These are phyloP conservation scores for Penicillium sp. DNA, from an alignment of 2,329 filamentous ascomycete genomes.

Conservation along the genomic window DNA sequence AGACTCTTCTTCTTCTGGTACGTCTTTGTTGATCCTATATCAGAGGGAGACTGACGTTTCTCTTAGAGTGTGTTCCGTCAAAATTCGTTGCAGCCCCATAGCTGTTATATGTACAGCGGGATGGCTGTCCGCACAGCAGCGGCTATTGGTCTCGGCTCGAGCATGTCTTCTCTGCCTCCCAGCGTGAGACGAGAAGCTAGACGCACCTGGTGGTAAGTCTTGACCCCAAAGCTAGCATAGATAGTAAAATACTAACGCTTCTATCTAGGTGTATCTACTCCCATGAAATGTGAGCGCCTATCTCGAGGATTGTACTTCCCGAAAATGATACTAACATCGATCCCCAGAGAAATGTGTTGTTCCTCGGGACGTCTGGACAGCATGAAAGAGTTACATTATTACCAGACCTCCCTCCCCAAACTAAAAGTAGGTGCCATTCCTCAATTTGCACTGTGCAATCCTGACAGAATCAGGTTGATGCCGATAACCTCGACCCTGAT, in stretches of 20 bases:
- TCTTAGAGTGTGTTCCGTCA: too few species aligned
- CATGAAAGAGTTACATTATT: constrained; percentile 30
- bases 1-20: too few species aligned
- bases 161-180: too few species aligned
- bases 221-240: too few species aligned
- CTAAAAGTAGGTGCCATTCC: constrained; percentile 13
- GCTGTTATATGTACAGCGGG: too few species aligned
- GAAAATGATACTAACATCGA: not conserved
- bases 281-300: constrained; percentile 20
- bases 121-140: too few species aligned
- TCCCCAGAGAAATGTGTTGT: constrained; percentile 31
- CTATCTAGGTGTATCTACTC: constrained; percentile 21
- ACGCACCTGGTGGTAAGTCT: constrained; percentile 29
- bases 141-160: too few species aligned
- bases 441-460: not conserved
- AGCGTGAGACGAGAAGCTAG: constrained; percentile 13
- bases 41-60: too few species aligned
- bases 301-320: not conserved
- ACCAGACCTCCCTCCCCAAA: constrained; percentile 24
- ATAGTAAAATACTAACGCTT: too few species aligned
- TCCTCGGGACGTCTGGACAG: constrained; percentile 32
- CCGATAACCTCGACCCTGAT: constrained; percentile 13
- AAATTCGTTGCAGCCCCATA: too few species aligned
- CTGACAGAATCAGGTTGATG: too few species aligned
- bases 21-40: too few species aligned